Conservation (phyloP, 1,139 yeast species). For the Geotrichum cucujoidarum region DNA sequence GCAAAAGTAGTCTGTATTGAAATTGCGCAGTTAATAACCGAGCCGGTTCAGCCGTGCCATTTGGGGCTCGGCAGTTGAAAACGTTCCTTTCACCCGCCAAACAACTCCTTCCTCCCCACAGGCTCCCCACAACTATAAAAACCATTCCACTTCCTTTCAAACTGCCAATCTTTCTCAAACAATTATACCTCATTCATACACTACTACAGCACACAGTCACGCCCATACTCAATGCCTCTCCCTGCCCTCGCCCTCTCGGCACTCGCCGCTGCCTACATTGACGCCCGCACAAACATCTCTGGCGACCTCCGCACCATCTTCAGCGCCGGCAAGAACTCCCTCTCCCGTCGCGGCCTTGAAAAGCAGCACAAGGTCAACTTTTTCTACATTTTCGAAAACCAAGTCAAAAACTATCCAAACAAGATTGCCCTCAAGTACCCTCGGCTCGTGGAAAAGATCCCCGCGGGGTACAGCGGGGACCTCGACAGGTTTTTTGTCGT, state of each 20-base stretch:
- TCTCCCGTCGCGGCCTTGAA: constrained; percentile 16
- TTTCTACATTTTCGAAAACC: constrained; percentile 61
- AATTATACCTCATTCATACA: too few relatives aligned
- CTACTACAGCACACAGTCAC: too few relatives aligned
- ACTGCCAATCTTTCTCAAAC: too few relatives aligned
- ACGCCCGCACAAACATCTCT: constrained; percentile 31
- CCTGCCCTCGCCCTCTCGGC: constrained; percentile 25
- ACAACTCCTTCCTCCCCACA: too few relatives aligned
- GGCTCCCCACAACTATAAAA: too few relatives aligned
- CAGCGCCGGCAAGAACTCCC: constrained; percentile 28
- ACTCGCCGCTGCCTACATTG: constrained; percentile 33
- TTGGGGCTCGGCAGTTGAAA: too few relatives aligned
- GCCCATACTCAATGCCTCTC: constrained; percentile 1
- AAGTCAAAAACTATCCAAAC: constrained; percentile 49
- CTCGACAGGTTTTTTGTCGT: constrained; percentile 52
- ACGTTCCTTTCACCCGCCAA: too few relatives aligned
- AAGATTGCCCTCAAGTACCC: constrained; percentile 59
- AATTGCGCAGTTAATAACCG: too few relatives aligned
- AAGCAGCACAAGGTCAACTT: constrained; percentile 44
- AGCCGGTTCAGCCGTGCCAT: too few relatives aligned
- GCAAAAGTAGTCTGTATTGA: too few relatives aligned
- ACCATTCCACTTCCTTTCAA: too few relatives aligned
- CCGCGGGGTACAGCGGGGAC: constrained; percentile 17
- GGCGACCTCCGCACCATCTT: constrained; percentile 32
- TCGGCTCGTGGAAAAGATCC: constrained; percentile 40